These are phyloP conservation scores for Podaxis rugospora DNA, from an alignment of 768 basidiomycete species.

Conservation along the genomic window DNA sequence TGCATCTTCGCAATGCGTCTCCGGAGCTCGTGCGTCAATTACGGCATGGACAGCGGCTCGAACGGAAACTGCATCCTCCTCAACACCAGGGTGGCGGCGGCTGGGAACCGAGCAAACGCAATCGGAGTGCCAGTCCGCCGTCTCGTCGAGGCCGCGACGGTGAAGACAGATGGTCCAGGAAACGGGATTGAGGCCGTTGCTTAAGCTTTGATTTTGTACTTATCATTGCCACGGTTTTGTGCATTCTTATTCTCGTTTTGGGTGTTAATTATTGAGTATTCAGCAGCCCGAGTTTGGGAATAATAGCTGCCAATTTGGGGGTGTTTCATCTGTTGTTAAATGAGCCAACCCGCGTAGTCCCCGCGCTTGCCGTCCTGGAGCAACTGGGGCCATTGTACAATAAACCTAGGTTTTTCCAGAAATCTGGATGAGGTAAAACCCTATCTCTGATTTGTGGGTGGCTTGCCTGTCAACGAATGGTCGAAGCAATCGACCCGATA, in stretches of 20 bases:
- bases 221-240: neutral
- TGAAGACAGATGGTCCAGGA: conserved; percentile 77
- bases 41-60: conserved; percentile 78
- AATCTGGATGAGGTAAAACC: neutral
- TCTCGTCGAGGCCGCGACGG: conserved; percentile 59
- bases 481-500: conserved; percentile 79
- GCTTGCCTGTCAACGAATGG: conserved; percentile 77
- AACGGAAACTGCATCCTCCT: conserved; percentile 68
- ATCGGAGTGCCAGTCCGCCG: conserved; percentile 70
- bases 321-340: conserved; percentile 35
- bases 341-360: conserved; percentile 61
- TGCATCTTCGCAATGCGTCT: conserved; percentile 90
- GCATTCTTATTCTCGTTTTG: neutral
- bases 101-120: conserved; percentile 76
- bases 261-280: neutral
- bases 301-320: neutral
- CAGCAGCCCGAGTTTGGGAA: neutral
- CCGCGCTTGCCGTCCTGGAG: conserved; percentile 35
- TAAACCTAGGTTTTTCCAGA: conserved; percentile 46
- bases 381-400: conserved; percentile 86
- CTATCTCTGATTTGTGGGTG: neutral
- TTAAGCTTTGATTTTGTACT: neutral
- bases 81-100: conserved; percentile 66
- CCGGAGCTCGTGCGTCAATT: conserved; percentile 78
- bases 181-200: conserved; percentile 34